A percentile compares a stretch with the other conserved stretches of the same genome.
Evolutionary conservation across 2,329 filamentous ascomycete species (phyloP).

Genomic region (Botrytis tulipae): DNA sequence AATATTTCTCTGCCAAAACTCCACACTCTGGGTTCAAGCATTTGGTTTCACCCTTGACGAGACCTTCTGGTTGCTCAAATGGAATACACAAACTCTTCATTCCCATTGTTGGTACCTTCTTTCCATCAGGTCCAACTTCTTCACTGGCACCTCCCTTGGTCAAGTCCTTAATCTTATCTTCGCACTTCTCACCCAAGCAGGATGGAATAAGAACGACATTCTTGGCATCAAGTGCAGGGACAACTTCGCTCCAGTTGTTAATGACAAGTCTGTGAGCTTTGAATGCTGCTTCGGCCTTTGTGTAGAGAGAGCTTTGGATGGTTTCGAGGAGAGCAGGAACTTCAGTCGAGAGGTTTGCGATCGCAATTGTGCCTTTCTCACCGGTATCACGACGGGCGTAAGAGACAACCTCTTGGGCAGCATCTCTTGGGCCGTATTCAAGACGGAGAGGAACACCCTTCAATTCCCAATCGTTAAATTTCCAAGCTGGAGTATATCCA

Average conservation of each 20-base stretch:
- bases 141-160: conserved; percentile 72
- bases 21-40: conserved; percentile 88
- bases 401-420: conserved; percentile 78
- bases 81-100: conserved; percentile 76
- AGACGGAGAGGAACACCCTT: conserved; percentile 92
- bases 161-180: conserved; percentile 92
- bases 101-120: conserved; percentile 69
- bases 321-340: conserved; percentile 81
- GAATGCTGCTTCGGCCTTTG: conserved; percentile 72
- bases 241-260: conserved; percentile 86
- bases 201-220: conserved; percentile 91
- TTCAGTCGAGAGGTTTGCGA: conserved; percentile 69
- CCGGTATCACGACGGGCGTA: conserved; percentile 84
- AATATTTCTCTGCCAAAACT: conserved; percentile 76
- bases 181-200: conserved; percentile 78
- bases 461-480: conserved; percentile 99
- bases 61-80: conserved; percentile 80
- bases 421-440: conserved; percentile 94
- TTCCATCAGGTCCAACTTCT: conserved; percentile 39
- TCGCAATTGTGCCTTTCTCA: conserved; percentile 76
- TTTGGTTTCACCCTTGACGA: conserved; percentile 79
- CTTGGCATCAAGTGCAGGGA: conserved; percentile 85
- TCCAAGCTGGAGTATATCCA: conserved; percentile 90
- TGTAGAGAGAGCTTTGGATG: conserved; percentile 81
- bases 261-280: conserved; percentile 76